Conservation (phyloP, 1,284 basidiomycete species). For the Athelia sp. region DNA sequence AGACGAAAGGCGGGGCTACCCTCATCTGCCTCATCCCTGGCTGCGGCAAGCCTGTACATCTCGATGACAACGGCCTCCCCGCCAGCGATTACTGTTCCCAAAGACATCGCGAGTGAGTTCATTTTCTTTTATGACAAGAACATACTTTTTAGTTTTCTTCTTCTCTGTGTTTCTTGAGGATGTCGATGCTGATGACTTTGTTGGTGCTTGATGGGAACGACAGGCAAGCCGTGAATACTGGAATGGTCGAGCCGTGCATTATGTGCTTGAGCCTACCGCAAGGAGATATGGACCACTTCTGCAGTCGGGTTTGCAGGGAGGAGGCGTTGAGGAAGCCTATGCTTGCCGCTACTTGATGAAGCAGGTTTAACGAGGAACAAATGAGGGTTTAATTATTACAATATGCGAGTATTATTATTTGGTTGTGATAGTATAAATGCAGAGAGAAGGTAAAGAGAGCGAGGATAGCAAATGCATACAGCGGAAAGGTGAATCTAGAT, state of each 20-base stretch:
- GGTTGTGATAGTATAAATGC: no score
- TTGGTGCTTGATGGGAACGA: neutral
- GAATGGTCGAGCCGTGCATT: constrained; percentile 42
- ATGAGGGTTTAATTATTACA: no score
- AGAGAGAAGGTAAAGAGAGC: no score
- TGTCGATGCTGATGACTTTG: constrained; percentile 1
- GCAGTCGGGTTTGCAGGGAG: constrained; percentile 41
- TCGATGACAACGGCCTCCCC: constrained; percentile 37
- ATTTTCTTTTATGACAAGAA: neutral
- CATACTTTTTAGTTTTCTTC: neutral
- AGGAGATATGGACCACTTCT: constrained; percentile 47
- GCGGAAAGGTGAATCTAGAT: no score
- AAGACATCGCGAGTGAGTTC: constrained; percentile 45
- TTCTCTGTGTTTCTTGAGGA: constrained; percentile 3
- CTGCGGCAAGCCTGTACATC: constrained; percentile 43
- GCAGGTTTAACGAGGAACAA: neutral
- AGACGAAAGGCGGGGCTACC: no score
- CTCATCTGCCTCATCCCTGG: constrained; percentile 39
- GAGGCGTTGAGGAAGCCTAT: constrained; percentile 38
- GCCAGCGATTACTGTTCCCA: constrained; percentile 46
- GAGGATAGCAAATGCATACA: no score
- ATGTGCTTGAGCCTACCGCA: constrained; percentile 50
- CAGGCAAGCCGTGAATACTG: constrained; percentile 44
- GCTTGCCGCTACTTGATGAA: neutral
- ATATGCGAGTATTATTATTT: no score